phyloP scores from a whole-genome alignment of 768 basidiomycete genomes.

The Artomyces pyxidatus region DNA sequence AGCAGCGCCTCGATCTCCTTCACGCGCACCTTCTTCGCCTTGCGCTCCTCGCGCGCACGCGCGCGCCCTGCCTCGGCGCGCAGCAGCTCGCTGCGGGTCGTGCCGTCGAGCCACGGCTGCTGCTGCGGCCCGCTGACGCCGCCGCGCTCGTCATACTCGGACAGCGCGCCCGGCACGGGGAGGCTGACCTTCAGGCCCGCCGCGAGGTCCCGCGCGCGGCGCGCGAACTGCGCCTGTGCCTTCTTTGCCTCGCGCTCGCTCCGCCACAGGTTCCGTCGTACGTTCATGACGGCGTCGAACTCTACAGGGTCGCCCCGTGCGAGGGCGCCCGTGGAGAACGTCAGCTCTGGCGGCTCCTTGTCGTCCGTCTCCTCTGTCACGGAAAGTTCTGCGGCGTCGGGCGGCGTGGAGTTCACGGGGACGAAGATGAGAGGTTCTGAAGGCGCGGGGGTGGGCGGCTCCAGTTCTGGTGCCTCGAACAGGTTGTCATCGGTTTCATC shows the following conservation, averaged over 20 bases:
- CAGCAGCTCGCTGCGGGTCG: constrained; percentile 23
- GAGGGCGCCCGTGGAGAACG: constrained; percentile 5
- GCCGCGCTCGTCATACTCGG: constrained; percentile 23
- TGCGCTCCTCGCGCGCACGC: constrained; percentile 37
- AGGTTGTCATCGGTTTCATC: constrained; percentile 33
- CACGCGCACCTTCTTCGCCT: constrained; percentile 44
- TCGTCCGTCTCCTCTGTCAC: constrained; percentile 5
- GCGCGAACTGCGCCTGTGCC: constrained; percentile 8
- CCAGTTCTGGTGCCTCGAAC: constrained; percentile 8
- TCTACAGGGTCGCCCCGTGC: constrained; percentile 7
- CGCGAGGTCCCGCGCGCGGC: constrained; percentile 12
- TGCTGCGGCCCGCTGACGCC: constrained; percentile 22
- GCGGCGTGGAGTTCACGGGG: constrained; percentile 13
- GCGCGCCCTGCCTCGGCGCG: constrained; percentile 21
- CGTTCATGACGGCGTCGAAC: constrained; percentile 9
- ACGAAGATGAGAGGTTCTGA: constrained; percentile 13
- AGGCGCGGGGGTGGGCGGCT: constrained; percentile 1
- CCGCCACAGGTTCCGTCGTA: constrained; percentile 13
- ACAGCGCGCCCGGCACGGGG: constrained; percentile 8
- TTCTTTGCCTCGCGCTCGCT: constrained; percentile 16
- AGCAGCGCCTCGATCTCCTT: constrained; percentile 50
- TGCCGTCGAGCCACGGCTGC: constrained; percentile 27
- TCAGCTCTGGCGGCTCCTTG: constrained; percentile 8
- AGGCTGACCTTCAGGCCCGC: constrained; percentile 10
- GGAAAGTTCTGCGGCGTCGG: constrained; percentile 5